phyloP scores from a whole-genome alignment of 495 filamentous ascomycete genomes.

The Penicillium maclennaniae region DNA sequence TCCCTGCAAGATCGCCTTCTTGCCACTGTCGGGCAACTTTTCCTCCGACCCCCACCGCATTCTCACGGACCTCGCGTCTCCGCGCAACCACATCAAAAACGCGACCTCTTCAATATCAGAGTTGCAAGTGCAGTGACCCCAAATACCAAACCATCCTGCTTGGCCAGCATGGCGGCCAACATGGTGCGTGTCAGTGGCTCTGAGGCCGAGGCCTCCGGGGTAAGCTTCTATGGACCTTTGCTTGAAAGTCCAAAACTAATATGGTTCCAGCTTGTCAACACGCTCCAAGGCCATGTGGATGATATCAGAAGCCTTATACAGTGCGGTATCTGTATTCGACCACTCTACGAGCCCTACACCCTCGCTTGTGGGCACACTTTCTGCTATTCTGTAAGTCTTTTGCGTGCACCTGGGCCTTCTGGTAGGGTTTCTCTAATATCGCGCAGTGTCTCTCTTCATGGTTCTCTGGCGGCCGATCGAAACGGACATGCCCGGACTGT shows the following conservation, averaged over 20 bases:
- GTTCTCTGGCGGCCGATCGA: slow-evolving; percentile 55
- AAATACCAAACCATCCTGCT: neutral
- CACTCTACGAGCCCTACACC: slow-evolving; percentile 70
- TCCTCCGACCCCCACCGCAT: slow-evolving; percentile 20
- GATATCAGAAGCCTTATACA: slow-evolving; percentile 50
- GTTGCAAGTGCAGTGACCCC: slow-evolving; percentile 1
- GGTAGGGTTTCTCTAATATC: slow-evolving; percentile 13
- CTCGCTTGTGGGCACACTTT: slow-evolving; percentile 72
- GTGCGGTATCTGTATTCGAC: slow-evolving; percentile 66
- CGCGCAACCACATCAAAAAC: slow-evolving; percentile 11
- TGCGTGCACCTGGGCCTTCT: neutral
- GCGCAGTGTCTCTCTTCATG: slow-evolving; percentile 61
- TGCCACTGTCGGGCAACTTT: slow-evolving; percentile 13
- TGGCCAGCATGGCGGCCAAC: slow-evolving; percentile 19
- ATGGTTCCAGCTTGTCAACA: slow-evolving; percentile 39
- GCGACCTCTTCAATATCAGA: slow-evolving; percentile 6
- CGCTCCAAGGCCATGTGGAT: slow-evolving; percentile 48
- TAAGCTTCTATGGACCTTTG: slow-evolving; percentile 17
- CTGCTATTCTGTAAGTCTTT: slow-evolving; percentile 58
- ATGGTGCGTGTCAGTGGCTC: slow-evolving; percentile 17
- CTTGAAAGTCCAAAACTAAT: slow-evolving; percentile 7
- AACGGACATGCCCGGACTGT: slow-evolving; percentile 72
- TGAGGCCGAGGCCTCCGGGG: slow-evolving; percentile 29
- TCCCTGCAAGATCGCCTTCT: neutral
- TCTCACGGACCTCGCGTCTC: slow-evolving; percentile 12